Base-by-base conservation (phyloP, 129 eudicot species). In the Mikania micrantha region DNA sequence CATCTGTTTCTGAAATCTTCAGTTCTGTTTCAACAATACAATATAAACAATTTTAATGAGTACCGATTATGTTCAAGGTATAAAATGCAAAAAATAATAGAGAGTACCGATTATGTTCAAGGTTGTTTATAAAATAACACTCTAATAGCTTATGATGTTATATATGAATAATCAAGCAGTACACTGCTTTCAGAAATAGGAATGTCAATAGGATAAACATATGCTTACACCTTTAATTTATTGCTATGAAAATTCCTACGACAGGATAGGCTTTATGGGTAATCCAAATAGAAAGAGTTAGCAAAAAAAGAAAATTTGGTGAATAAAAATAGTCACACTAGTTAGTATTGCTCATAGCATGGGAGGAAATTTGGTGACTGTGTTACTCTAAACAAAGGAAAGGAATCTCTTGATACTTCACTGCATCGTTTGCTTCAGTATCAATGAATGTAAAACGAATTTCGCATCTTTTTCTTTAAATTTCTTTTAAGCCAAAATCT, bases 1-100 rank as follows among this genome's bases (percentile, higher is more conserved):
- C 96, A 62, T 92, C 95, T 12, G 54, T 78, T 74, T 84, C 96
- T 25, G 96, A 40, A 56, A 88, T 72, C 59, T 76, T 78, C 69
- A 92, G 63, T 60, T 78, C 98, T 92, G 84, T 11, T 15, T 31
- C 36, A 74, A 52, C 29, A 15, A 74, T 44, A 34, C 24, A 24
- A 39, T 36, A 42, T 5, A 9, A 63, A 27, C 34, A n/a, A n/a
- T 20, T 0, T 34, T 27, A 32, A 44, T 15, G 17, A 44, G 50
- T 3, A 32, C 39, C 39, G 64, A 3, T n/a, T 56, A 17, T 6
- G 39, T 35, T 3, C 13, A 61, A 39, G 5, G 7, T 41, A 12
- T 9, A 71, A 63, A 42, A 41, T 24, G 71, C 48, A 40, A 42
- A 28, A 54, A 50, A 42, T 27, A 74, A 9, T 15, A 47, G 45